phyloP scores from a whole-genome alignment of 352 stramenopile genomes.

The Phytophthora citrophthora region DNA sequence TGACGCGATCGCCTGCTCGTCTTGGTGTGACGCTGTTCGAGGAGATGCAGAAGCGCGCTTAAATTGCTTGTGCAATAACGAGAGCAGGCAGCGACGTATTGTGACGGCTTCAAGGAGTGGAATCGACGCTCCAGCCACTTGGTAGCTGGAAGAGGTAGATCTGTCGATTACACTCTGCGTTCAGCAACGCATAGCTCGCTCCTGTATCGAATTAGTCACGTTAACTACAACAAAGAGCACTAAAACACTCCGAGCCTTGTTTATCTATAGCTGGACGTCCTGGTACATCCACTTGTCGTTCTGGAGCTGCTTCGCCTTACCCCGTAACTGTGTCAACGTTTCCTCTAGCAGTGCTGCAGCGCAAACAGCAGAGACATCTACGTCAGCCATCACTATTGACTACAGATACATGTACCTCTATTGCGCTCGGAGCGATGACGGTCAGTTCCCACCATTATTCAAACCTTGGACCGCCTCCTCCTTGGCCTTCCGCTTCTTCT shows the following conservation, averaged over 20 bases:
- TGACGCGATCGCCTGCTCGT: constrained; percentile 96
- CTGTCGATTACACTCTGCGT: not conserved
- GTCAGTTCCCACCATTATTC: constrained; percentile 42
- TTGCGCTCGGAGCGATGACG: constrained; percentile 9
- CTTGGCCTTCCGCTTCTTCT: constrained; percentile 61
- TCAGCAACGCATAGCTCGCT: constrained; percentile 2
- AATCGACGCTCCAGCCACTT: constrained; percentile 27
- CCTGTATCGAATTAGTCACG: constrained; percentile 28
- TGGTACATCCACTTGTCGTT: constrained; percentile 84
- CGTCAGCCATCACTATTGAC: constrained; percentile 2
- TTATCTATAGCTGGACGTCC: constrained; percentile 55
- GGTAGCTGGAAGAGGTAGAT: constrained; percentile 36
- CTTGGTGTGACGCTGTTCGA: constrained; percentile 97
- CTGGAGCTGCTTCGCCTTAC: constrained; percentile 63
- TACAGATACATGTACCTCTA: not conserved
- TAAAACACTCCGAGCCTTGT: constrained; percentile 17
- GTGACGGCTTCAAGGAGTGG: constrained; percentile 1
- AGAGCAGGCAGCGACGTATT: constrained; percentile 16
- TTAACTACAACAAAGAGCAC: constrained; percentile 41
- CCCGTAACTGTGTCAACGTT: constrained; percentile 54
- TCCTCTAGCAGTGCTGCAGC: constrained; percentile 58
- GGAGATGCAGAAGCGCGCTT: constrained; percentile 90
- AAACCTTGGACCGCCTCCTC: constrained; percentile 51
- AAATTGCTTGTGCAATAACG: constrained; percentile 27
- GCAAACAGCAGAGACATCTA: constrained; percentile 5